Percentiles rank a stretch among this genome's conserved stretches.
Conservation (phyloP, 495 filamentous ascomycete genomes). For the Rusavskia elegans region DNA sequence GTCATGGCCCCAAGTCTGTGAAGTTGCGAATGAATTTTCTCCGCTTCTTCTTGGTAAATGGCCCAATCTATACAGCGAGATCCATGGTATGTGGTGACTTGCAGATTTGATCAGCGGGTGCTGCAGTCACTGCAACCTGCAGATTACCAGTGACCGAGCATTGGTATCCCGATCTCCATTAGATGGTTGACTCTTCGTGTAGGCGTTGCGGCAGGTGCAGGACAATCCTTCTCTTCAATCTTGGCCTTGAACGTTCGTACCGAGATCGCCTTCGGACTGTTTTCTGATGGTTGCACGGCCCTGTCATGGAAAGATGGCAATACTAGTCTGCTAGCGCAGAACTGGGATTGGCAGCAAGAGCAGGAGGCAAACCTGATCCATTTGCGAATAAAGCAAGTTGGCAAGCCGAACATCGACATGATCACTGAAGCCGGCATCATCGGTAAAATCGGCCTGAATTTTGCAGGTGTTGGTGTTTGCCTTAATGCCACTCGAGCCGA, state of each 20-base stretch:
- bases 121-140: not conserved
- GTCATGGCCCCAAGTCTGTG: slow-evolving; percentile 31
- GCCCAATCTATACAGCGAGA: slow-evolving; percentile 35
- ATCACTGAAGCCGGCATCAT: slow-evolving; percentile 50
- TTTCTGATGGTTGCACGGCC: slow-evolving; percentile 49
- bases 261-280: slow-evolving; percentile 48
- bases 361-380: slow-evolving; percentile 38
- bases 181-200: not conserved
- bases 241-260: slow-evolving; percentile 52
- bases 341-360: slow-evolving; percentile 46
- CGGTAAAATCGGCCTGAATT: slow-evolving; percentile 56
- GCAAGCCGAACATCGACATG: slow-evolving; percentile 34
- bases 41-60: slow-evolving; percentile 21
- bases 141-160: not conserved
- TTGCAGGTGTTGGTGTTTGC: slow-evolving; percentile 43
- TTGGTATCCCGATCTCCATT: too few relatives aligned
- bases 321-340: slow-evolving; percentile 38
- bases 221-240: slow-evolving; percentile 36
- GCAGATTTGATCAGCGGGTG: not conserved
- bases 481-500: slow-evolving; percentile 50
- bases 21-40: slow-evolving; percentile 29
- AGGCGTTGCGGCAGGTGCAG: slow-evolving; percentile 45
- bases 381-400: slow-evolving; percentile 32
- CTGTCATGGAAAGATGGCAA: slow-evolving; percentile 34
- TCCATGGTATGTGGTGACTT: slow-evolving; percentile 19